Evolutionary conservation across 2,329 filamentous ascomycete species (phyloP), one percentile per base, ranked within the genome.

Genomic region (Botrytis deweyae): DNA sequence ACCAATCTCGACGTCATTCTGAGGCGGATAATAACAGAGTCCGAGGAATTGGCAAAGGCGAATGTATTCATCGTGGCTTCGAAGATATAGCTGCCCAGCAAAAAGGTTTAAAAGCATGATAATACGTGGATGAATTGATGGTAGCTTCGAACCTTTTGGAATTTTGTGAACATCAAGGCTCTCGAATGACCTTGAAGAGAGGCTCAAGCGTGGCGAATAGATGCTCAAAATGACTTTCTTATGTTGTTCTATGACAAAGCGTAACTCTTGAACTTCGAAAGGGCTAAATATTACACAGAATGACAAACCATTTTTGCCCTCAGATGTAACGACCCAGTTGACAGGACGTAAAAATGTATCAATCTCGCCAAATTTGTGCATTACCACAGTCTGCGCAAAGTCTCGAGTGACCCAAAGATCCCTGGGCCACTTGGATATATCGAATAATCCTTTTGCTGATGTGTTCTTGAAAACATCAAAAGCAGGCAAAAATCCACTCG

Each of bases 61-160:
- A 0, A 79, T 75, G 75, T 93, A 94, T 71, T 92, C 86, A 0
- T 82, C 74, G 62, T 84, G 87, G 0, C 83, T 85, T 0, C 79
- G 80, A 16, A 93, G 83, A 76, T 93, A 93, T 0, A 93, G 83
- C 72, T 92, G 89, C 0, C 91, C 92, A 0, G 92, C 84, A 72
- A 94, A 93, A 0, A 93, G 81, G 62, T 91, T 91, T 0, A 93
- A 84, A 73, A 88, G 84, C 0, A 84, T 81, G 0, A 82, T 79
- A 20, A 0, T 70, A n/a, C 0, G 20, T 40, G 77, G 79, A 20
- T 76, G 78, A 6, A 80, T 72, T 0, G 1, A 10, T 3, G 75
- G 74, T 0, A 79, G 58, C 5, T 29, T 55, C 12, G 49, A 55
- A n/a, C 4, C n/a, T 1, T 62, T 55, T 0, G 84, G 83, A 1